Percentiles rank a stretch among this genome's conserved stretches.
Conservation (phyloP, 1,284 basidiomycete species). For the Ceratobasidium papillatum region DNA sequence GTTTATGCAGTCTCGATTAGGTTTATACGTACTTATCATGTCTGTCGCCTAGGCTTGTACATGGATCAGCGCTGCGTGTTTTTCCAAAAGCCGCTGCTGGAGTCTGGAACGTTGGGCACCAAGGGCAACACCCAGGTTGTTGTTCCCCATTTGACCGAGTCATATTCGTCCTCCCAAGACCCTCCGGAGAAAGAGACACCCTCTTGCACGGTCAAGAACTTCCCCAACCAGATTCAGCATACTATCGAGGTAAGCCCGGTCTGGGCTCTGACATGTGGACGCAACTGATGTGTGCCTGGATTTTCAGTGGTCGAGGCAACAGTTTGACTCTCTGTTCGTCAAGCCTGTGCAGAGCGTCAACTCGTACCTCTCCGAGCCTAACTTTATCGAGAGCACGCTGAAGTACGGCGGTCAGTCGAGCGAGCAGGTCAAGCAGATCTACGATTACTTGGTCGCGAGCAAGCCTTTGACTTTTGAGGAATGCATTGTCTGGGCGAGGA, state of each 20-base stretch:
- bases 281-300: conserved; percentile 44
- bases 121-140: conserved; percentile 99
- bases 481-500: conserved; percentile 95
- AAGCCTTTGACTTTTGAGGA: conserved; percentile 97
- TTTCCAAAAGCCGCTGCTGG: conserved; percentile 95
- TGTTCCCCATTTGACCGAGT: conserved; percentile 95
- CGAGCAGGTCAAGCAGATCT: conserved; percentile 91
- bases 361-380: conserved; percentile 95
- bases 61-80: conserved; percentile 99
- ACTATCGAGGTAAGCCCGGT: conserved; percentile 83
- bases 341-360: conserved; percentile 96
- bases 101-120: conserved; percentile 98
- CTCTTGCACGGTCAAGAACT: conserved; percentile 98
- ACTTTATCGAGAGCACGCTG: conserved; percentile 91
- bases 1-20: conserved; percentile 50
- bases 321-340: conserved; percentile 93
- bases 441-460: conserved; percentile 89
- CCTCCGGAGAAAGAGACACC: conserved; percentile 99
- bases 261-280: neutral
- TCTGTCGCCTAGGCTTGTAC: conserved; percentile 74
- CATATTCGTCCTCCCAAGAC: conserved; percentile 98
- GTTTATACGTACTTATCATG: conserved; percentile 1
- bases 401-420: conserved; percentile 91
- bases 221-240: conserved; percentile 98
- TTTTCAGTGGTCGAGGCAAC: conserved; percentile 87